Evolutionary conservation across 345 rosid species (phyloP).

Genomic region (Lepidium aucheri): DNA sequence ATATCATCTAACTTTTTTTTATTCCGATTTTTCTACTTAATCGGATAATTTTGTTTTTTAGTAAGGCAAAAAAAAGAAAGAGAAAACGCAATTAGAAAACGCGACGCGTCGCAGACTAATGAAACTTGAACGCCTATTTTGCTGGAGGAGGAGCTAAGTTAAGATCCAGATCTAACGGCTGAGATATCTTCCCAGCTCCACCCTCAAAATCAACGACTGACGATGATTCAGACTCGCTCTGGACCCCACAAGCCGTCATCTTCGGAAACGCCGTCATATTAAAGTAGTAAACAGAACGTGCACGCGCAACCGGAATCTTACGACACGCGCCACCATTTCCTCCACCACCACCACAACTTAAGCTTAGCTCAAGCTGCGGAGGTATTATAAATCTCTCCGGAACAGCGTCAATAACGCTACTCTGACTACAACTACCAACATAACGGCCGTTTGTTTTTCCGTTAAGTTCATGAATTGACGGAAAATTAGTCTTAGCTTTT

Average conservation of each 20-base stretch:
- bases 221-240: conserved; percentile 61
- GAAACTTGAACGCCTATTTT: conserved; percentile 36
- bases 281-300: conserved; percentile 31
- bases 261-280: conserved; percentile 16
- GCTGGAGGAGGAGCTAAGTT: conserved; percentile 61
- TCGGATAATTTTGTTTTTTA: not conserved
- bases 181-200: conserved; percentile 15
- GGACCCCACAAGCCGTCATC: conserved; percentile 20
- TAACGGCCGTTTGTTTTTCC: not conserved
- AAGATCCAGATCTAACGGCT: conserved; percentile 46
- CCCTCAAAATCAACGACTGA: conserved; percentile 41
- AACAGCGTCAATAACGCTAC: conserved; percentile 54
- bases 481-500: conserved; percentile 82
- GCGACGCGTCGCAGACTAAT: not conserved
- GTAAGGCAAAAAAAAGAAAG: not conserved
- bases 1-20: too few species aligned
- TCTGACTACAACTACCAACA: conserved; percentile 56
- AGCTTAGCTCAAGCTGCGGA: conserved; percentile 43
- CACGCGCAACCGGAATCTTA: conserved; percentile 8
- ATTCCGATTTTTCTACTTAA: too few species aligned
- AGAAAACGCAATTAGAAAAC: conserved; percentile 4
- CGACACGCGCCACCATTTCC: not conserved
- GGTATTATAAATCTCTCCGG: conserved; percentile 31
- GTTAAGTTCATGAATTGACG: conserved; percentile 24
- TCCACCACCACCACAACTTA: conserved; percentile 14